Evolutionary conservation across 192 early-diverging fungal species (phyloP).

Genomic region (Rhizophagus clarus): DNA sequence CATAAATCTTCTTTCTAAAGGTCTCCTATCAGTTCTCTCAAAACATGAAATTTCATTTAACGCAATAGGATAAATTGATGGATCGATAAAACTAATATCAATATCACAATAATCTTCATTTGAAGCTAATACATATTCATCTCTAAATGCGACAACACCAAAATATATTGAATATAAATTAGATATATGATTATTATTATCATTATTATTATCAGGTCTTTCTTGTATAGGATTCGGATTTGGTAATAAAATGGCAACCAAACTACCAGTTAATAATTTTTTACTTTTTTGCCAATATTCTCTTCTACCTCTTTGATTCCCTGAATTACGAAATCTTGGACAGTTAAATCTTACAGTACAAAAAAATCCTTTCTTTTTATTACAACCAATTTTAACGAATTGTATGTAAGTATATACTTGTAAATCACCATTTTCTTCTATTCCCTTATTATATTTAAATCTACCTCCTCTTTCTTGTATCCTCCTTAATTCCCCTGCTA

Average conservation of each 20-base stretch:
- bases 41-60: slow-evolving; percentile 3
- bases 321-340: no score
- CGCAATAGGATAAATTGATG: slow-evolving; percentile 32
- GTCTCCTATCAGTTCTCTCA: not conserved
- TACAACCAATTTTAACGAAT: no score
- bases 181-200: no score
- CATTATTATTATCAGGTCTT: not conserved
- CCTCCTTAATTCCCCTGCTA: not conserved
- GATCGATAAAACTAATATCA: slow-evolving; percentile 38
- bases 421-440: no score
- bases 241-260: slow-evolving; percentile 45
- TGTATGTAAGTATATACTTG: no score
- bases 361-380: no score
- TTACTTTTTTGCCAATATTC: no score
- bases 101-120: slow-evolving; percentile 26
- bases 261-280: slow-evolving; percentile 32
- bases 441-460: no score
- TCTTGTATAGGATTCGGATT: not conserved
- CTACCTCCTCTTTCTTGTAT: not conserved
- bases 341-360: no score
- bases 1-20: slow-evolving; percentile 34
- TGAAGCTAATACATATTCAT: slow-evolving; percentile 34
- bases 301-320: no score
- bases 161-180: slow-evolving; percentile 5
- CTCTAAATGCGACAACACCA: slow-evolving; percentile 41